A percentile compares a stretch with the other conserved stretches of the same genome.
Evolutionary conservation across 345 rosid species (phyloP).

Genomic region (Angophora floribunda): DNA sequence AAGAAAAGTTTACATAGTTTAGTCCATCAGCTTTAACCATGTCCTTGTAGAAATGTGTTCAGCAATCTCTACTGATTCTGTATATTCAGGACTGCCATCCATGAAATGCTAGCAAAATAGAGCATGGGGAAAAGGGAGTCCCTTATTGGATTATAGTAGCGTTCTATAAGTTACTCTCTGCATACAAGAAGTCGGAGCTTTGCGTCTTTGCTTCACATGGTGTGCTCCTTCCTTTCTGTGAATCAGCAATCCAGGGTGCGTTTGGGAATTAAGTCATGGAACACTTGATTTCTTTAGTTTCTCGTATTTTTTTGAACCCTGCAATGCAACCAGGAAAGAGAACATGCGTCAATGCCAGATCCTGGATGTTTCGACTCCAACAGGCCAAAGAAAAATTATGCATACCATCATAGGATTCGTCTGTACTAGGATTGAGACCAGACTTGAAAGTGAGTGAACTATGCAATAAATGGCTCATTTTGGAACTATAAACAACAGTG

Average conservation of each 20-base stretch:
- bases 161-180: neutral
- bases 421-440: neutral
- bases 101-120: neutral
- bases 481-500: neutral
- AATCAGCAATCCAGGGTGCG: neutral
- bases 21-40: neutral
- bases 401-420: neutral
- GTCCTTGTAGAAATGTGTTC: neutral
- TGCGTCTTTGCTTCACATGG: neutral
- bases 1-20: neutral
- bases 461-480: neutral
- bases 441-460: neutral
- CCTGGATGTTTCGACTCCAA: neutral
- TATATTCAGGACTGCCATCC: neutral
- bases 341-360: neutral
- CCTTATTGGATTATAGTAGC: neutral
- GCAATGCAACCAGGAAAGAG: conserved; percentile 1
- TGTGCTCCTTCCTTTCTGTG: neutral
- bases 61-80: neutral
- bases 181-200: neutral
- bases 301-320: conserved; percentile 44
- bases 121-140: neutral
- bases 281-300: conserved; percentile 13
- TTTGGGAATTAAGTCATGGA: neutral
- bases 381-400: neutral